A percentile compares a stretch with the other conserved stretches of the same genome.
These are phyloP conservation scores for Elsinoe batatas DNA, from an alignment of 2,329 filamentous ascomycete genomes.

Conservation along the genomic window DNA sequence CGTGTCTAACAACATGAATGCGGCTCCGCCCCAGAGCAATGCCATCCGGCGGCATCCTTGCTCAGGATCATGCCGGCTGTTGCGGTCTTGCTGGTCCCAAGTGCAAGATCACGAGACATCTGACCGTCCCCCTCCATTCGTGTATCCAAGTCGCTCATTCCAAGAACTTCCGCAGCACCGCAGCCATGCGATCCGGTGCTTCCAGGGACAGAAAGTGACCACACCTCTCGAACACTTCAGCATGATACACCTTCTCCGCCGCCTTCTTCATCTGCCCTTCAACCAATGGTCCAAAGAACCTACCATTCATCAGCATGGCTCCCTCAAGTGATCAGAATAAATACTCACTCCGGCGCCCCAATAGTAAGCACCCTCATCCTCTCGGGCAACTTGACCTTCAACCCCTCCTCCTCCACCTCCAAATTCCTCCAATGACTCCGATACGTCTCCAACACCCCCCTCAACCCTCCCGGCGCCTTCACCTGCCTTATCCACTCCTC, in stretches of 20 bases:
- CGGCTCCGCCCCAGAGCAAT: background rate
- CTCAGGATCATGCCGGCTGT: background rate
- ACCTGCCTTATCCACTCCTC: constrained; percentile 27
- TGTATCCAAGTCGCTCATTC: background rate
- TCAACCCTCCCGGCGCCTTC: constrained; percentile 25
- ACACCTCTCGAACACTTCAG: constrained; percentile 28
- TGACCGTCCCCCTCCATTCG: too few species aligned
- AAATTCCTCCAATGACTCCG: constrained; percentile 27
- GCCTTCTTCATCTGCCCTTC: constrained; percentile 25
- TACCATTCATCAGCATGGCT: background rate
- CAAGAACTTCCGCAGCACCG: constrained; percentile 6
- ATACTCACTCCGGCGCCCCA: constrained; percentile 24
- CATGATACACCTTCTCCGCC: constrained; percentile 23
- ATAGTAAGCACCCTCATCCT: constrained; percentile 27
- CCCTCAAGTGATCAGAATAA: background rate
- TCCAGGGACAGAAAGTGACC: constrained; percentile 28
- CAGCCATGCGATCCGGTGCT: constrained; percentile 24
- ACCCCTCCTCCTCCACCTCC: constrained; percentile 23
- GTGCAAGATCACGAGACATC: too few species aligned
- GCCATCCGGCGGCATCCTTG: too few species aligned
- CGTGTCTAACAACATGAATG: background rate
- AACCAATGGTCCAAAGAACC: constrained; percentile 27
- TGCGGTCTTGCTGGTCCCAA: background rate
- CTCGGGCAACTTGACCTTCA: constrained; percentile 23
- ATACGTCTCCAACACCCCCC: constrained; percentile 29